Evolutionary conservation across 1,139 yeast species (phyloP).

Genomic region (Yamadazyma pseudoaaseri): DNA sequence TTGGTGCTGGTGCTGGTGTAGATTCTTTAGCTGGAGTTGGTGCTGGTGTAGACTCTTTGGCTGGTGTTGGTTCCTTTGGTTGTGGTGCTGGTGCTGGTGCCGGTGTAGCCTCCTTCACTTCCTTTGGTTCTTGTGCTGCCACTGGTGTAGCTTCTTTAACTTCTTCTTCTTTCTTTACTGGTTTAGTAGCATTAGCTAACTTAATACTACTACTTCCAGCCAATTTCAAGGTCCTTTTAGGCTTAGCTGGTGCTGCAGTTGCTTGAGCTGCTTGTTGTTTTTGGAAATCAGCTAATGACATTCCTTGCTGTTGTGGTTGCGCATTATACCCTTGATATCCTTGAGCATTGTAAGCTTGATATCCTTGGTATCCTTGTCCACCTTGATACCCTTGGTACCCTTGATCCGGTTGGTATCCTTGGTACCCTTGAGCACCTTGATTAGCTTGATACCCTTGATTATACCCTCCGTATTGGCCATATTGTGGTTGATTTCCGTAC

Average conservation of each 20-base stretch:
- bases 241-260: conserved; percentile 41
- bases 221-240: conserved; percentile 61
- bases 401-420: conserved; percentile 12
- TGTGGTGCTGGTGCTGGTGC: conserved; percentile 19
- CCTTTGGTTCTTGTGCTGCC: conserved; percentile 5
- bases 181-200: conserved; percentile 54
- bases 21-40: conserved; percentile 17
- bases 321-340: conserved; percentile 18
- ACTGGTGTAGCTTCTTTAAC: conserved; percentile 5
- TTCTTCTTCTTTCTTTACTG: conserved; percentile 17
- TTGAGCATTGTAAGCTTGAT: conserved; percentile 12
- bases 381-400: conserved; percentile 19
- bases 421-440: conserved; percentile 18
- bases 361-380: conserved; percentile 16
- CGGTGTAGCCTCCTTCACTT: conserved; percentile 7
- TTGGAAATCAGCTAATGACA: conserved; percentile 87
- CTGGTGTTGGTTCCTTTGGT: conserved; percentile 19
- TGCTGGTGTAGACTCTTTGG: conserved; percentile 13
- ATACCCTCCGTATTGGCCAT: conserved; percentile 18
- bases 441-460: conserved; percentile 13
- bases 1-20: conserved; percentile 9
- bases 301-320: conserved; percentile 45
- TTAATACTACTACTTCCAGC: conserved; percentile 67
- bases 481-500: conserved; percentile 19
- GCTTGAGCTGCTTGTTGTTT: conserved; percentile 52